phyloP scores from a whole-genome alignment of 352 stramenopile species.

The Pythium sukuiense region DNA sequence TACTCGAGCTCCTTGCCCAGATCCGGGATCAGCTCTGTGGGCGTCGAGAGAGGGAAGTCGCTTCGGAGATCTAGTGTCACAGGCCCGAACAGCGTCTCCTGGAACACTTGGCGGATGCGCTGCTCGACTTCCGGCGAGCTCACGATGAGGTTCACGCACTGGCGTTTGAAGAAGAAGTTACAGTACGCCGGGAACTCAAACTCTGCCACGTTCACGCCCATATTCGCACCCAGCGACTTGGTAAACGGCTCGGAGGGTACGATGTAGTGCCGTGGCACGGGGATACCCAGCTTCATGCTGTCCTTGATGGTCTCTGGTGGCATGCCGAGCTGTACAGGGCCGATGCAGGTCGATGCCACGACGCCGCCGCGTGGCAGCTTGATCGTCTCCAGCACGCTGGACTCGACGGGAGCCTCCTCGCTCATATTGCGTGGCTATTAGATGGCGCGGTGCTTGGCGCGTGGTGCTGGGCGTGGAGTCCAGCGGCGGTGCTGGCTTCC shows the following conservation, averaged over 20 bases:
- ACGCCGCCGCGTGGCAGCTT: slow-evolving; percentile 73
- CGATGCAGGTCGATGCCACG: slow-evolving; percentile 76
- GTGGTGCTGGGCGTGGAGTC: too few relatives aligned
- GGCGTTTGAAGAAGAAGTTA: slow-evolving; percentile 95
- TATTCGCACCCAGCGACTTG: slow-evolving; percentile 91
- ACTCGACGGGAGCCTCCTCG: slow-evolving; percentile 12
- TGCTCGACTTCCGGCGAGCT: slow-evolving; percentile 71
- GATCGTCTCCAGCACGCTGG: slow-evolving; percentile 55
- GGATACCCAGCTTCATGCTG: slow-evolving; percentile 92
- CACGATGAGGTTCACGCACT: slow-evolving; percentile 88
- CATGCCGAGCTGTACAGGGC: slow-evolving; percentile 91
- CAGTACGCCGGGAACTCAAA: slow-evolving; percentile 98
- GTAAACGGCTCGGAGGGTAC: slow-evolving; percentile 95
- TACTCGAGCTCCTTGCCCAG: slow-evolving; percentile 86
- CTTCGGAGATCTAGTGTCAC: slow-evolving; percentile 63
- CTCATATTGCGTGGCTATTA: too few relatives aligned
- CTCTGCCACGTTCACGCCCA: slow-evolving; percentile 95
- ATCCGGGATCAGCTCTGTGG: slow-evolving; percentile 60
- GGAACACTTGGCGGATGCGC: slow-evolving; percentile 85
- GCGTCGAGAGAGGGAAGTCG: slow-evolving; percentile 74
- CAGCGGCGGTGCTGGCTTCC: neutral
- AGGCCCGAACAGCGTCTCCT: slow-evolving; percentile 88
- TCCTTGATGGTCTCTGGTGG: slow-evolving; percentile 98
- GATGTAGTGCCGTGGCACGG: slow-evolving; percentile 94
- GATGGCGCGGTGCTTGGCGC: too few relatives aligned